Percentiles rank a stretch among this genome's conserved stretches.
phyloP scores from a whole-genome alignment of 495 filamentous ascomycete species.

The Clavariopsis aquatica region DNA sequence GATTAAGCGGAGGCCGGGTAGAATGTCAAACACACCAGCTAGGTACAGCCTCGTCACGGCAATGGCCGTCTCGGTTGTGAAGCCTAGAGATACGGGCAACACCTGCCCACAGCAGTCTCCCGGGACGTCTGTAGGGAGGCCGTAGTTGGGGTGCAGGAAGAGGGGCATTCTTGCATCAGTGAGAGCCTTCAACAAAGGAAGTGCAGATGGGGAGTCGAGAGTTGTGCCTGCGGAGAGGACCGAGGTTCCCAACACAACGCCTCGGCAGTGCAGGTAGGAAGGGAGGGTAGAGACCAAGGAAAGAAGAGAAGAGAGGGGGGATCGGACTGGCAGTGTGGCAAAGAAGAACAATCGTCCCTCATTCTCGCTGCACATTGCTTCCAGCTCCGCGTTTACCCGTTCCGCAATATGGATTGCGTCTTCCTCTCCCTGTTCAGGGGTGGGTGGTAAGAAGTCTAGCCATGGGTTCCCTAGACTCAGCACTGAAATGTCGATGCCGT shows the following conservation, averaged over 20 bases:
- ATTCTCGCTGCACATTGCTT: background rate
- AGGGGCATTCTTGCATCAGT: background rate
- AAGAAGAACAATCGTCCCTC: constrained; percentile 8
- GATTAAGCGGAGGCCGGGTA: constrained; percentile 3
- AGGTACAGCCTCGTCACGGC: constrained; percentile 6
- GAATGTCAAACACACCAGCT: constrained; percentile 4
- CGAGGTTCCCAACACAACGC: constrained; percentile 3
- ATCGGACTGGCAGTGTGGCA: background rate
- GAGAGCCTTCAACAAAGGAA: background rate
- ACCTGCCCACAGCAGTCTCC: constrained; percentile 16
- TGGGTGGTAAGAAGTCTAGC: constrained; percentile 7
- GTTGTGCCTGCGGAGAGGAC: background rate
- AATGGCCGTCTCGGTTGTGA: constrained; percentile 17
- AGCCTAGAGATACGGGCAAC: constrained; percentile 5
- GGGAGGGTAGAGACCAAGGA: background rate
- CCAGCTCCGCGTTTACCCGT: background rate
- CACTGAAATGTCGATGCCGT: constrained; percentile 8
- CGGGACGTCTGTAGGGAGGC: background rate
- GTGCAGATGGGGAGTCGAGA: background rate
- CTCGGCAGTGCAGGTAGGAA: background rate
- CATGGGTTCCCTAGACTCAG: constrained; percentile 14
- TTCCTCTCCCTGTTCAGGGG: background rate
- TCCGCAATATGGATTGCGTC: background rate
- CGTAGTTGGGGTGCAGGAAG: constrained; percentile 11
- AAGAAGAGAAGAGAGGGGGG: background rate